Evolutionary conservation across 2,329 filamentous ascomycete genomes (phyloP), one percentile per base, ranked within the genome.

Genomic region (Ceratocystis eucalypticola): DNA sequence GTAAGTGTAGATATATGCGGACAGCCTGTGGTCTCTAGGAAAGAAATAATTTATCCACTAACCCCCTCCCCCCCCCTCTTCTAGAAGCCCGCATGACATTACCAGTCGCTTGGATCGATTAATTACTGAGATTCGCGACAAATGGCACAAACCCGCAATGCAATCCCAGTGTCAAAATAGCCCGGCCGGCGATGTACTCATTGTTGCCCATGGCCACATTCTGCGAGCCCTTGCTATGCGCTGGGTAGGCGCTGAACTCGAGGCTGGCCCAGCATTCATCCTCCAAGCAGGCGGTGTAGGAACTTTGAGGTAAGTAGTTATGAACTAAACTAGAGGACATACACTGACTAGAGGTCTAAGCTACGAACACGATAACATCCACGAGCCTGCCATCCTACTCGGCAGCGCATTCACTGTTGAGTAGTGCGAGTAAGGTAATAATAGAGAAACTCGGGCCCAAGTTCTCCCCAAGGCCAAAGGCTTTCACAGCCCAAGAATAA

Each of bases 201-300:
- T 96, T 62, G 90, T 96, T 5, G 92, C 90, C 25, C 92, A 96
- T 73, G 92, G 92, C 0, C 92, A 96, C 76, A 93, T 96, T 66
- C 77, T 96, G 65, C 81, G 92, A 17, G 89, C 90, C 0, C 91
- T 96, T 74, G 91, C 92, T 5, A 89, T 93, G 79, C 82, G 91
- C 41, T 96, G 92, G 92, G 82, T 86, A 0, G 84, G 85, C 0
- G 88, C 88, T 77, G 80, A 83, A 12, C 78, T 96, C 67, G 82
- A 84, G 65, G 86, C 91, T 62, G 91, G 88, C 6, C 88, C 90
- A 48, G 83, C 86, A 5, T 85, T 96, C 73, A 79, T 96, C 69
- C 77, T 96, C n/a, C 92, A 96, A 74, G 88, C 90, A 5, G 90
- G 90, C n/a, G 90, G 89, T 70, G 86, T 94, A 0, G 89, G 88